A percentile compares a stretch with the other conserved stretches of the same genome.
These are phyloP conservation scores for Rutidosis leptorrhynchoides DNA, from an alignment of 129 eudicot genomes.

Conservation along the genomic window DNA sequence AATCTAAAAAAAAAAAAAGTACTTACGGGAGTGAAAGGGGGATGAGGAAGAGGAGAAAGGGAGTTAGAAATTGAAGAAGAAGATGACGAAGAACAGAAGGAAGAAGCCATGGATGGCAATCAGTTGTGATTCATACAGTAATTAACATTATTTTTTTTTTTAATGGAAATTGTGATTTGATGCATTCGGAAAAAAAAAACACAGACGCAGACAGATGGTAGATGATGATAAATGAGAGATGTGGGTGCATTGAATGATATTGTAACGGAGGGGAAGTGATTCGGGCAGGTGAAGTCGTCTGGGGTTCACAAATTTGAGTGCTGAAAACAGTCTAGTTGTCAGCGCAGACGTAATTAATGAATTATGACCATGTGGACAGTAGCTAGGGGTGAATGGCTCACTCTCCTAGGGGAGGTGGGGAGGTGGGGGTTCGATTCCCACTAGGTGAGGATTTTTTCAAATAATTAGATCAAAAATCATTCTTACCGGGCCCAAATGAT, in stretches of 20 bases:
- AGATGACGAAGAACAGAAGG: constrained; percentile 40
- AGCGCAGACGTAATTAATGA: constrained; percentile 1
- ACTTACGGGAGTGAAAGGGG: constrained; percentile 81
- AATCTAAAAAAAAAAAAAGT: not conserved
- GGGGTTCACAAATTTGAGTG: constrained; percentile 32
- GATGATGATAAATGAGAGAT: constrained; percentile 1
- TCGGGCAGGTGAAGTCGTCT: constrained; percentile 34
- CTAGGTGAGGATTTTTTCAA: too few relatives aligned
- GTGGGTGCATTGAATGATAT: constrained; percentile 22
- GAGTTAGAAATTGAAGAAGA: constrained; percentile 38
- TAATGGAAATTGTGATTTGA: too few relatives aligned
- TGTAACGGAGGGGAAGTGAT: constrained; percentile 11
- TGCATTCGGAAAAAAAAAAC: not conserved
- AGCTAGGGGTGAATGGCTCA: too few relatives aligned
- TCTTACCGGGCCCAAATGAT: too few relatives aligned
- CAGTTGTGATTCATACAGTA: constrained; percentile 15
- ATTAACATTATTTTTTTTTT: constrained; percentile 3
- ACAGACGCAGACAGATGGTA: not conserved
- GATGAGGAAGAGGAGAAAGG: constrained; percentile 49
- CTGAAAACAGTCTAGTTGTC: constrained; percentile 17
- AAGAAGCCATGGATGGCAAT: not conserved
- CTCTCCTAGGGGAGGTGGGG: too few relatives aligned
- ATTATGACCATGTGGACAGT: too few relatives aligned
- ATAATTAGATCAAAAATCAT: too few relatives aligned
- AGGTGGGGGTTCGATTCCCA: too few relatives aligned